Base-by-base conservation (phyloP, 2,329 filamentous ascomycete genomes). In the Trichoderma guizhouense region DNA sequence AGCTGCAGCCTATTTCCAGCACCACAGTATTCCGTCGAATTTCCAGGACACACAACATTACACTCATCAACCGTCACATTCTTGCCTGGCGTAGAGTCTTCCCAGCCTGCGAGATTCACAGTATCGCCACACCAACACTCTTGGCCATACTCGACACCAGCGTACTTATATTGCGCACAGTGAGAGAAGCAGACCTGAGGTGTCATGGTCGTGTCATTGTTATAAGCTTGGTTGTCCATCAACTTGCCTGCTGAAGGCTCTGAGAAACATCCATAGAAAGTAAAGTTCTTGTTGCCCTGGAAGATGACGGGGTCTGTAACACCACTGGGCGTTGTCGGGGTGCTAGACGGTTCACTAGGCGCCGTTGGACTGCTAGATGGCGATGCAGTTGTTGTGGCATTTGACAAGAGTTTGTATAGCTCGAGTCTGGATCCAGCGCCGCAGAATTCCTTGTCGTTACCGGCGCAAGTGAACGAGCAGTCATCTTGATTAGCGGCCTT, bases 101-200 rank as follows among this genome's bases (percentile, higher is more conserved):
- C 34, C 71, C 72, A 76, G 0, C 79, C 80, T 7, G 74, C 74
- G 30, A 79, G 75, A 28, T 78, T 77, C 11, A 83, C 70, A 0
- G 67, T 60, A 63, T 82, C 77, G 6, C 80, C 80, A 55, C 81
- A 83, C 77, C 79, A 83, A 30, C 82, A 83, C 26, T 83, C 81
- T 2, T 76, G 76, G 7, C 80, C 80, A 36, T 83, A 82, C 65
- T 83, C 80, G 5, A 83, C 77, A 11, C 81, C 82, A 1, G 79
- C 81, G 28, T 77, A 83, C 7, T 76, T 77, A 69, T 79, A 82
- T 24, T 78, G 73, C 47, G 74, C 77, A 62, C 82, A 83, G 1
- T 76, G 76, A 61, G 79, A 75, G 1, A 82, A 72, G 64, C 82
- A 83, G 0, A 72, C 71, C 11, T 80, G 76, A 14, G 82, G 75